These are phyloP conservation scores for Diplodia corticola DNA, from an alignment of 2,329 filamentous ascomycete genomes.

Conservation along the genomic window DNA sequence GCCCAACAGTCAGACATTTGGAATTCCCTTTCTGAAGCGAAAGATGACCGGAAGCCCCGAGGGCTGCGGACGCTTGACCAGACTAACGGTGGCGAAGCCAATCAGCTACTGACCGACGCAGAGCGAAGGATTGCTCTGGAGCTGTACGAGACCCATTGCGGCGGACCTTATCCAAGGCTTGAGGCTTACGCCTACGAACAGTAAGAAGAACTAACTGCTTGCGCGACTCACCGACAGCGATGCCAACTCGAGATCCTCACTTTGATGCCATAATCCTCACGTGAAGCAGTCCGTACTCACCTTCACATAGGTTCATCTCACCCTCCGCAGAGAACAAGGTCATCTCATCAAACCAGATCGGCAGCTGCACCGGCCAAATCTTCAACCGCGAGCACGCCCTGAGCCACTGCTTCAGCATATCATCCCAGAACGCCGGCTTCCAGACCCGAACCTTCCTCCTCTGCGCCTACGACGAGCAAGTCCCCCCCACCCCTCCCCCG, in stretches of 20 bases:
- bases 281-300: neutral
- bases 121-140: neutral
- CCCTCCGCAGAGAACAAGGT: neutral
- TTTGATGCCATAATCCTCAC: neutral
- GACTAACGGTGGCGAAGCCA: neutral
- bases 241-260: too few relatives aligned
- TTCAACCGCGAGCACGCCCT: slow-evolving; percentile 8
- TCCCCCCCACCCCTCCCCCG: too few relatives aligned
- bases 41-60: neutral
- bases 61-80: too few relatives aligned
- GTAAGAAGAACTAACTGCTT: slow-evolving; percentile 1
- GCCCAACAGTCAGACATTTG: neutral
- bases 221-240: neutral
- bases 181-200: neutral
- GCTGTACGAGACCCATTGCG: neutral
- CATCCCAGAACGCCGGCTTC: neutral
- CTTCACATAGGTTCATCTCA: neutral
- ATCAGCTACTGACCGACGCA: too few relatives aligned
- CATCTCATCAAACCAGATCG: neutral
- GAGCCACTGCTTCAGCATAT: neutral
- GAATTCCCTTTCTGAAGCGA: neutral
- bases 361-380: neutral
- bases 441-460: neutral
- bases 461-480: neutral
- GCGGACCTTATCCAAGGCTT: neutral